These are phyloP conservation scores for Apodospora peruviana DNA, from an alignment of 495 filamentous ascomycete genomes.

Conservation along the genomic window DNA sequence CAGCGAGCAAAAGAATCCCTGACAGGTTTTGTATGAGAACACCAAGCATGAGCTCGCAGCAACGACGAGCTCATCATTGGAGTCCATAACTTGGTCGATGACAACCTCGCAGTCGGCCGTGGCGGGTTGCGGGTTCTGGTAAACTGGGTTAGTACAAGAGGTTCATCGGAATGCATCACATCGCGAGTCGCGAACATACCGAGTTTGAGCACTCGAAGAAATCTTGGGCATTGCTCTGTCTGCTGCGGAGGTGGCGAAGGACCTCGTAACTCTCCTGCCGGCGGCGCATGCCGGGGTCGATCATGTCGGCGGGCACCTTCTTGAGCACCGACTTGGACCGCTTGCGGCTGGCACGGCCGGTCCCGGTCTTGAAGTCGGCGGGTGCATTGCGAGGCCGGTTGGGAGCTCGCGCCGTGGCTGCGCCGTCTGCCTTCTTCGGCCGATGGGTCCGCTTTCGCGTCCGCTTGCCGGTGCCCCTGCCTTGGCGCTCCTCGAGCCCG, in stretches of 20 bases:
- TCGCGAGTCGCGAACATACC: conserved; percentile 18
- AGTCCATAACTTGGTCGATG: conserved; percentile 25
- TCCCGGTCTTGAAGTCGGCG: conserved; percentile 17
- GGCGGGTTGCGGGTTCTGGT: conserved; percentile 22
- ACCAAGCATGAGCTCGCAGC: conserved; percentile 31
- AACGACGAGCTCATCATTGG: conserved; percentile 28
- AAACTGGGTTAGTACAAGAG: background rate
- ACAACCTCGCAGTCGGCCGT: conserved; percentile 30
- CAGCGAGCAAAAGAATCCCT: conserved; percentile 40
- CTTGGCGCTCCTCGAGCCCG: conserved; percentile 9
- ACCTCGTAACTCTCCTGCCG: conserved; percentile 18
- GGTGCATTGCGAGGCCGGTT: conserved; percentile 14
- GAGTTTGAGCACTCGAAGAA: conserved; percentile 36
- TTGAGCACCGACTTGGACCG: conserved; percentile 19
- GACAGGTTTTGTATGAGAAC: conserved; percentile 32
- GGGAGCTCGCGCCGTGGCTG: conserved; percentile 5
- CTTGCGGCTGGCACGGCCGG: conserved; percentile 15
- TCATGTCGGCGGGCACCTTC: conserved; percentile 15
- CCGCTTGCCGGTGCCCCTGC: background rate
- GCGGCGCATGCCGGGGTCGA: conserved; percentile 7
- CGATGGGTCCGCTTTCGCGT: conserved; percentile 12
- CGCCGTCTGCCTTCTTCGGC: conserved; percentile 9
- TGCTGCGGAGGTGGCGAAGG: conserved; percentile 9
- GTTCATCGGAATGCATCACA: too few relatives aligned
- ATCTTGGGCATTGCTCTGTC: conserved; percentile 16